phyloP scores from a whole-genome alignment of 1,284 basidiomycete species.

The Serendipita sp. region DNA sequence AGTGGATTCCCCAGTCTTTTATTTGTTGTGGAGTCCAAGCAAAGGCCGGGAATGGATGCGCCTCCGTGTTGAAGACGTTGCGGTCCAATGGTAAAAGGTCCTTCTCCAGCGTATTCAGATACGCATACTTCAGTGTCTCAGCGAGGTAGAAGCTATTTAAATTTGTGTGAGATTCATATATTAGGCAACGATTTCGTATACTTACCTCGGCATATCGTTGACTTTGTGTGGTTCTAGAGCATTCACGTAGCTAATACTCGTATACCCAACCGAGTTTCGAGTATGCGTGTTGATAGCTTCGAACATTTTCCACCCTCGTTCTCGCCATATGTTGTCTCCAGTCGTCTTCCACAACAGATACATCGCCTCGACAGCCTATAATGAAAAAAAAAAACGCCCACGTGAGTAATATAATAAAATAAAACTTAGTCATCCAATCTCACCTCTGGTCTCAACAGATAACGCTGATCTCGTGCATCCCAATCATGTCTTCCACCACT shows the following conservation, averaged over 20 bases:
- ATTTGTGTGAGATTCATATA: not conserved
- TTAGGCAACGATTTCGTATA: not conserved
- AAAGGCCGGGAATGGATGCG: conserved; percentile 21
- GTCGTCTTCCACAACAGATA: conserved; percentile 19
- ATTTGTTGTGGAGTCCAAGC: conserved; percentile 15
- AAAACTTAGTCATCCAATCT: not conserved
- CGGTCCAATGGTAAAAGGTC: conserved; percentile 18
- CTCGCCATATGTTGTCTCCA: conserved; percentile 17
- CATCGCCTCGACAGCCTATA: conserved; percentile 17
- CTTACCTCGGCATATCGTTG: conserved; percentile 15
- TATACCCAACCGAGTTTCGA: conserved; percentile 16
- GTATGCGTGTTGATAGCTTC: conserved; percentile 23
- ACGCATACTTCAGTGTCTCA: conserved; percentile 19
- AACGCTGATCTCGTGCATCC: conserved; percentile 10
- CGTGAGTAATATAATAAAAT: not conserved
- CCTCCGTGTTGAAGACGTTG: conserved; percentile 21
- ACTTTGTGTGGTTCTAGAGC: not conserved
- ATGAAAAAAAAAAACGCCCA: not conserved
- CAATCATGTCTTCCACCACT: conserved; percentile 4
- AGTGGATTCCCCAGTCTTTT: not conserved
- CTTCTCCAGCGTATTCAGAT: conserved; percentile 16
- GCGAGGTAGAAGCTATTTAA: conserved; percentile 8
- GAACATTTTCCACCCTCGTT: conserved; percentile 29
- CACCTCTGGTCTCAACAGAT: conserved; percentile 17
- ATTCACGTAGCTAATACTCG: conserved; percentile 20